Evolutionary conservation across 73 alveolate genomes (phyloP).

Genomic region (Paramecium tetraurelia): DNA sequence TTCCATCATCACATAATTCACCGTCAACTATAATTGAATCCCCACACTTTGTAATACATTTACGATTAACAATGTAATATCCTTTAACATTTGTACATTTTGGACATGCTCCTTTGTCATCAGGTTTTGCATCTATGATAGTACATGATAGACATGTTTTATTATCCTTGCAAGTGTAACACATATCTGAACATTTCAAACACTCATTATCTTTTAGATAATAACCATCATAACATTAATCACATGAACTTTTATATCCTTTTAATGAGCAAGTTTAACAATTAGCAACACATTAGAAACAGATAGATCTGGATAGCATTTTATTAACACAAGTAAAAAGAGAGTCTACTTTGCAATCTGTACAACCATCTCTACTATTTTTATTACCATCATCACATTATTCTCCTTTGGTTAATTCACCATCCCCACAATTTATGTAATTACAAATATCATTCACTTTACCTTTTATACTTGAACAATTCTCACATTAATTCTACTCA

Average conservation of each 20-base stretch:
- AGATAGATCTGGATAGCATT: not conserved
- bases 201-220: not conserved
- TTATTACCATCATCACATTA: slow-evolving; percentile 35
- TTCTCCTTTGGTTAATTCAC: not conserved
- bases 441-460: not conserved
- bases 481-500: not conserved
- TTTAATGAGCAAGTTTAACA: not conserved
- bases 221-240: slow-evolving; percentile 8
- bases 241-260: not conserved
- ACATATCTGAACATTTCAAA: not conserved
- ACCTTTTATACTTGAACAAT: not conserved
- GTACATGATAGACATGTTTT: not conserved
- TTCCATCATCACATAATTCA: slow-evolving; percentile 51
- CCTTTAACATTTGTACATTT: not conserved
- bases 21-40: not conserved
- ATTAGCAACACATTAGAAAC: not conserved
- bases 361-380: slow-evolving; percentile 7
- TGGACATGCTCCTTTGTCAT: not conserved
- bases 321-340: slow-evolving; percentile 38
- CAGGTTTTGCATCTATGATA: not conserved
- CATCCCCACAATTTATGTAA: not conserved
- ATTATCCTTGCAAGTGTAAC: not conserved
- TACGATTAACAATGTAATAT: not conserved
- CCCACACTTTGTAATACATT: slow-evolving; percentile 13
- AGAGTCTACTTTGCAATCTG: slow-evolving; percentile 54